Conservation (phyloP, 2,329 filamentous ascomycete species). For the Camillea tinctor region DNA sequence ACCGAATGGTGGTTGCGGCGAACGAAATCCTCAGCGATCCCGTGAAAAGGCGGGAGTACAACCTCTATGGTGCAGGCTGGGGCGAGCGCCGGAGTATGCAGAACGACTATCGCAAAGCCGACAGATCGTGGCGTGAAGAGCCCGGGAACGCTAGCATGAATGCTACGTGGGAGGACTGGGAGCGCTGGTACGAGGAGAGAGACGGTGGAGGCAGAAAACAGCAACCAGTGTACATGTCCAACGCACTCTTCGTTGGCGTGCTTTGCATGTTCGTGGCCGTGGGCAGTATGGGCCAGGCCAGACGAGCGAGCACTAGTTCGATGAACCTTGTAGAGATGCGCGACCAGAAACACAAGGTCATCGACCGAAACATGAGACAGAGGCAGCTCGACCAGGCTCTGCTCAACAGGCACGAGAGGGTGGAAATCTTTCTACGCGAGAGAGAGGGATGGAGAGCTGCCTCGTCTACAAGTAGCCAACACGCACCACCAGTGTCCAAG, state of each 20-base stretch:
- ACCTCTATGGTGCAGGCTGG: constrained; percentile 82
- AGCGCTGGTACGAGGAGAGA: constrained; percentile 67
- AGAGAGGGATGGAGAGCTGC: constrained; percentile 50
- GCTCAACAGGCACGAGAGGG: constrained; percentile 60
- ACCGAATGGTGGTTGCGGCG: constrained; percentile 82
- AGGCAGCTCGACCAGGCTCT: constrained; percentile 53
- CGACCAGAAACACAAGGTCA: constrained; percentile 64
- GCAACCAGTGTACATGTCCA: constrained; percentile 68
- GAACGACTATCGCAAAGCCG: constrained; percentile 37
- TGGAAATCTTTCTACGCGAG: constrained; percentile 74
- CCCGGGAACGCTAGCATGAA: constrained; percentile 60
- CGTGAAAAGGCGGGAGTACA: constrained; percentile 75
- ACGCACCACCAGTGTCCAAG: constrained; percentile 4
- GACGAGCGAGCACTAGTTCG: constrained; percentile 63
- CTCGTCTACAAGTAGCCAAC: constrained; percentile 6
- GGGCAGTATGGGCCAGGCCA: constrained; percentile 70
- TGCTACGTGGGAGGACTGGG: constrained; percentile 98
- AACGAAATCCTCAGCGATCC: constrained; percentile 86
- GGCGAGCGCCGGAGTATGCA: constrained; percentile 52
- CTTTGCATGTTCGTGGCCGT: constrained; percentile 67
- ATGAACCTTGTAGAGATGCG: constrained; percentile 64
- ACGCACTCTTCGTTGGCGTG: constrained; percentile 73
- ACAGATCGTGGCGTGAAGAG: constrained; percentile 48
- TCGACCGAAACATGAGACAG: constrained; percentile 57
- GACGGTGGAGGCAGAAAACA: constrained; percentile 46